These are phyloP conservation scores for Moricandia moricandioides DNA, from an alignment of 345 rosid genomes.

Conservation along the genomic window DNA sequence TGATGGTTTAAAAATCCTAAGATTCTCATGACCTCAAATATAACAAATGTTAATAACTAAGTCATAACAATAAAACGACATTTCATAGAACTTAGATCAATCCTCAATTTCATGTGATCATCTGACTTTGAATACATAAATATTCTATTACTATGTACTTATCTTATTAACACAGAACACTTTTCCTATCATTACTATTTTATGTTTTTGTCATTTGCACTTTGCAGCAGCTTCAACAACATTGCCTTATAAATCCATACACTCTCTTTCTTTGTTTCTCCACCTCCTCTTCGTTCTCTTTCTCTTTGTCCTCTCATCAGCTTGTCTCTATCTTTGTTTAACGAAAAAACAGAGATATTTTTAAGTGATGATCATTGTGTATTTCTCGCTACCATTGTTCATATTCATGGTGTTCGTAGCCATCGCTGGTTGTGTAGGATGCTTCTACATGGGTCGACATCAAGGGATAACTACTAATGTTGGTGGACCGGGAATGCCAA, in stretches of 20 bases:
- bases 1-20: too few relatives aligned
- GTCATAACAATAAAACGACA: background rate
- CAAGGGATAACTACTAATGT: conserved; percentile 2
- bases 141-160: background rate
- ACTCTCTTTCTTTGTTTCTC: background rate
- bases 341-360: background rate
- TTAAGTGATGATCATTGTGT: conserved; percentile 5
- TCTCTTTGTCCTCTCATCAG: background rate
- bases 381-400: conserved; percentile 19
- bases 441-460: conserved; percentile 26
- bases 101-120: background rate
- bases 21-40: background rate
- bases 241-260: background rate
- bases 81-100: background rate
- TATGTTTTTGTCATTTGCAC: background rate
- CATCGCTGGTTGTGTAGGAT: conserved; percentile 26
- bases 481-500: background rate
- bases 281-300: background rate
- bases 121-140: conserved; percentile 11
- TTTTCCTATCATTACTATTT: too few relatives aligned
- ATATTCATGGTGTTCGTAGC: conserved; percentile 14
- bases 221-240: background rate
- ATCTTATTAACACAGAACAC: conserved; percentile 1
- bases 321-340: too few relatives aligned
- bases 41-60: background rate